These are phyloP conservation scores for Colletotrichum sp. DNA, from an alignment of 2,329 filamentous ascomycete genomes.

Conservation along the genomic window DNA sequence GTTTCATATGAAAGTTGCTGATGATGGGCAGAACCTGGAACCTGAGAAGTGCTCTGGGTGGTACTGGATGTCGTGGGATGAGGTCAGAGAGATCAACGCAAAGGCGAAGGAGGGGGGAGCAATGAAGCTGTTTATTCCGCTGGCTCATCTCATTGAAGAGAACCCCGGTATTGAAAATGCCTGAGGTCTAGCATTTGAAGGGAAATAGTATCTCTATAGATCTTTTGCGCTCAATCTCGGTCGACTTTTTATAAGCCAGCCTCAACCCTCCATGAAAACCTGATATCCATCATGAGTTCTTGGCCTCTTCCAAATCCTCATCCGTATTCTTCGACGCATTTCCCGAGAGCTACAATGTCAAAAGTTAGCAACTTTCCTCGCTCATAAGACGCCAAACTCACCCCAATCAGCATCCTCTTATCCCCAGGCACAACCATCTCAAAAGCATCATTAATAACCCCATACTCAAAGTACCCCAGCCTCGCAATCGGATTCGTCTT, in stretches of 20 bases:
- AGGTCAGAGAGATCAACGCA: slow-evolving; percentile 33
- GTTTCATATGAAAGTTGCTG: background rate
- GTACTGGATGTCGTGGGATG: slow-evolving; percentile 52
- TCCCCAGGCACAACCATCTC: slow-evolving; percentile 5
- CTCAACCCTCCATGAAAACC: background rate
- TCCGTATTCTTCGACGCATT: background rate
- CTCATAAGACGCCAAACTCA: background rate
- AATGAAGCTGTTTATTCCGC: slow-evolving; percentile 35
- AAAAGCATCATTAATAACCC: background rate
- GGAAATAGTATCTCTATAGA: background rate
- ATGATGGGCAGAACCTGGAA: slow-evolving; percentile 41
- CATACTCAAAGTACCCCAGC: slow-evolving; percentile 1
- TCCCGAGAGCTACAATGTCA: background rate
- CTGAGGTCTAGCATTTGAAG: no score
- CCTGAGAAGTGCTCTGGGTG: slow-evolving; percentile 57
- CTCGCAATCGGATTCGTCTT: slow-evolving; percentile 1
- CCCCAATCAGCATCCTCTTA: background rate
- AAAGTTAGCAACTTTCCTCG: background rate
- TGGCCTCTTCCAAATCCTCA: background rate
- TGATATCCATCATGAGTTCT: no score
- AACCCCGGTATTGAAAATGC: slow-evolving; percentile 17
- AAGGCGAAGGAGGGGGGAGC: background rate
- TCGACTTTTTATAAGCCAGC: background rate
- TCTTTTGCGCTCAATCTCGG: background rate
- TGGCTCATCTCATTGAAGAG: slow-evolving; percentile 34